Evolutionary conservation across 768 basidiomycete genomes (phyloP), one percentile per base, ranked within the genome.

Genomic region (Mycena haematopus): DNA sequence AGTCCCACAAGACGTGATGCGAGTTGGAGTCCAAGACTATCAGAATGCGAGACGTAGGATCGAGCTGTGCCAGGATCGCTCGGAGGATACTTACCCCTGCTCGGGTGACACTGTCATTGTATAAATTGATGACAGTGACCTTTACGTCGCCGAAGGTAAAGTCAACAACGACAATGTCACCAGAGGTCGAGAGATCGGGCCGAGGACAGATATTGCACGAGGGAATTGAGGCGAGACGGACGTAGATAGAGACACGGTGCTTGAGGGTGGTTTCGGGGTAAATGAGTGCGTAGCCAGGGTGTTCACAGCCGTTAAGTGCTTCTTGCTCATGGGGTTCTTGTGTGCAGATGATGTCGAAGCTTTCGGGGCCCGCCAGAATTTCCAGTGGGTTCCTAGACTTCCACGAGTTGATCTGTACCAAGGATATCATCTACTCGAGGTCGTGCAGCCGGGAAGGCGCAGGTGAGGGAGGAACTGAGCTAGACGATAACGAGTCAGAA

Each of bases 361-460:
- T 42, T 42, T 42, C 40, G 19, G 40, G 3, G 40, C 40, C 40
- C 19, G 40, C 40, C 19, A 55, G 54, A 33, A 55, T 33, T 33
- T 55, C 54, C 31, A 55, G 27, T 27, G 42, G 54, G 44, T 45
- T 55, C 25, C 54, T 10, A 8, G 54, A 55, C 38, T 56, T 56
- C 55, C 55, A 56, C 55, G 31, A 46, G 25, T 56, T 56, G n/a
- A 56, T 56, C 29, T 56, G 55, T 19, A 46, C 55, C 13, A 56
- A 42, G 17, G 21, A 46, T 5, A 56, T 45, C 44, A 45, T 56
- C 33, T 56, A 56, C 11, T 35, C 19, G 6, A 15, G 21, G n/a
- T 56, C 31, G 44, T 45, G 55, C 44, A 56, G 55, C 55, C 44
- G 55, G 10, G 44, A 31, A 17, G 44, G 55, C 44, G 55, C 44